Evolutionary conservation across 2,329 filamentous ascomycete species (phyloP), one percentile per base, ranked within the genome.

Genomic region (Remersonia thermophila): DNA sequence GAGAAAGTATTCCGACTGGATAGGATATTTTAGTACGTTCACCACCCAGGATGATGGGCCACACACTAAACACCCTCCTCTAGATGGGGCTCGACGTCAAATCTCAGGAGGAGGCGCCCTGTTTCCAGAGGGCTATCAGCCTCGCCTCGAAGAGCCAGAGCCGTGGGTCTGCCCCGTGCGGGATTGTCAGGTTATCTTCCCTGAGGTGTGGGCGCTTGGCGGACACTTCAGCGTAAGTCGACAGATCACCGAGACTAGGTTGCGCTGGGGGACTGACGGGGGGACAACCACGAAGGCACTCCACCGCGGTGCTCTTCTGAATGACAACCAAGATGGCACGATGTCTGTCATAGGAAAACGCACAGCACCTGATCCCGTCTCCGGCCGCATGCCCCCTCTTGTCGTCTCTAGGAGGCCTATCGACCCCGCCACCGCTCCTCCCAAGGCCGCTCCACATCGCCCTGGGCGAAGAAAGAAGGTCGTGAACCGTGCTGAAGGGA

Each of bases 141-240:
- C 39, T 2, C 23, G 18, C 2, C 0, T 42, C 4, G 18, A 20
- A 2, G 4, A 40, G 4, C 12, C 32, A 7, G 3, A 41, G 3
- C 45, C 47, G 1, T 49, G 47, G 47, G 27, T 46, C 3, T 49
- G 45, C 13, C 43, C 45, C 0, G 14, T 47, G 12, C 14, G 36
- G 13, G 37, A 43, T 28, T 49, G 45, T 23, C 37, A 39, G 31
- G 35, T 12, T 1, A 13, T 41, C 5, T 48, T 48, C 27, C 4
- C 26, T 1, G 27, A 40, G 7, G 35, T 38, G 2, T 41, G 37
- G 40, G 37, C 27, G 5, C 38, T 48, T 0, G 46, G 45, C 1
- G 35, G 36, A 2, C 46, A 48, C 26, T 48, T 48, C n/a, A 46
- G 34, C 27, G 39, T 46, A 32, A 13, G 43, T 40, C 27, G 12